Conservation (phyloP, 768 basidiomycete genomes). For the Pleurotus pulmonarius region DNA sequence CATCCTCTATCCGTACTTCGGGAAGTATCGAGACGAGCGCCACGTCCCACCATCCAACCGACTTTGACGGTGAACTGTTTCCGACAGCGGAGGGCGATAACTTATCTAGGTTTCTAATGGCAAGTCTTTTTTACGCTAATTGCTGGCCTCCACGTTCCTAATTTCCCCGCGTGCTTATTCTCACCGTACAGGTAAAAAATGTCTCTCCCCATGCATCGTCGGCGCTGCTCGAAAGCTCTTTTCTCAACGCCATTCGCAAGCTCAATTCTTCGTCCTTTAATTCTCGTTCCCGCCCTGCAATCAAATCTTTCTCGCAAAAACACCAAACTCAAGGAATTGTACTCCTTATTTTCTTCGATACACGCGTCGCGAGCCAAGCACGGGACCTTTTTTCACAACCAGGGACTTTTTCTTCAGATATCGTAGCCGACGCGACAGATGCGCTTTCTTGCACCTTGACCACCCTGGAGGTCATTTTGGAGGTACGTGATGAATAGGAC, state of each 20-base stretch:
- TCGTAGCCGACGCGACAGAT: slow-evolving; percentile 18
- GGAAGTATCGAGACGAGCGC: slow-evolving; percentile 12
- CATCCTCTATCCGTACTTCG: slow-evolving; percentile 27
- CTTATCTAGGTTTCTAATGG: slow-evolving; percentile 15
- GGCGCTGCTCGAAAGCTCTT: slow-evolving; percentile 23
- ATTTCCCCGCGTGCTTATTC: background rate
- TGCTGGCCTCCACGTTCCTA: too few species aligned
- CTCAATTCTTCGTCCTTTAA: background rate
- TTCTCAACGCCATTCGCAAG: slow-evolving; percentile 5
- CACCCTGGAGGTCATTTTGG: slow-evolving; percentile 38
- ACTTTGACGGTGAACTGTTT: slow-evolving; percentile 13
- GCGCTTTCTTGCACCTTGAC: slow-evolving; percentile 41
- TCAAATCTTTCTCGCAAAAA: background rate
- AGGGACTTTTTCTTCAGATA: slow-evolving; percentile 25
- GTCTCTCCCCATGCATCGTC: slow-evolving; percentile 21
- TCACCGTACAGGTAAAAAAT: slow-evolving; percentile 33
- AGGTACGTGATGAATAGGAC: slow-evolving; percentile 28
- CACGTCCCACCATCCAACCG: slow-evolving; percentile 1
- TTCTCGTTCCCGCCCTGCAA: background rate
- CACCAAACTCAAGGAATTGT: slow-evolving; percentile 44
- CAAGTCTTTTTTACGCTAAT: slow-evolving; percentile 1
- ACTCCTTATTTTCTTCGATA: slow-evolving; percentile 59
- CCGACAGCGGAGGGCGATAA: slow-evolving; percentile 12
- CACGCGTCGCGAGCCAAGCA: slow-evolving; percentile 43
- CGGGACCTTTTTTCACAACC: slow-evolving; percentile 15